Evolutionary conservation across 1,284 basidiomycete species (phyloP).

Genomic region (Amylostereum areolatum): DNA sequence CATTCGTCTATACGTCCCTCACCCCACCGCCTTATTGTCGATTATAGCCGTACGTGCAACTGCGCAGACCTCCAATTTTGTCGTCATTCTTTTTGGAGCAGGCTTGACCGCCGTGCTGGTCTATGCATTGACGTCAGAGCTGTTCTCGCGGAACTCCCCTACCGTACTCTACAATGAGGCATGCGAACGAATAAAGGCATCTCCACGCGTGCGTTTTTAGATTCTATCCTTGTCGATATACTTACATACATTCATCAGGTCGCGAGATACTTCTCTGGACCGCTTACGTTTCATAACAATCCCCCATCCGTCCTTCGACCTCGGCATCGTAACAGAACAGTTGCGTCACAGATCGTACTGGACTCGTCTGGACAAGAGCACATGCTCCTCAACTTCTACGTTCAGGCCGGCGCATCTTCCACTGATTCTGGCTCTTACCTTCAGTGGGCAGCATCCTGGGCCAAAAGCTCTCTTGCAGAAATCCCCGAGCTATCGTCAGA

Average conservation of each 20-base stretch:
- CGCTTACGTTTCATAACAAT: constrained; percentile 71
- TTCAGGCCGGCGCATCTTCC: constrained; percentile 46
- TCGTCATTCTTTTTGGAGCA: constrained; percentile 80
- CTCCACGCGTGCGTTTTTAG: constrained; percentile 47
- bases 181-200: constrained; percentile 77
- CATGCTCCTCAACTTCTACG: constrained; percentile 75
- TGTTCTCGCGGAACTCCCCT: constrained; percentile 91
- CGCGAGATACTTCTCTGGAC: constrained; percentile 55
- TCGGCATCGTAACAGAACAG: constrained; percentile 72
- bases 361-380: constrained; percentile 71
- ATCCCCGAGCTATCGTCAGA: constrained; percentile 49
- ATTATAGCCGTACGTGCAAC: constrained; percentile 70
- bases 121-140: constrained; percentile 84
- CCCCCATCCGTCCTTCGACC: constrained; percentile 65
- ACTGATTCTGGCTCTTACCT: constrained; percentile 30
- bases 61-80: constrained; percentile 74
- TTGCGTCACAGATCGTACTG: constrained; percentile 65
- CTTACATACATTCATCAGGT: constrained; percentile 35
- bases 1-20: no score
- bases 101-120: constrained; percentile 75
- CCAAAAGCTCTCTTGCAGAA: constrained; percentile 29
- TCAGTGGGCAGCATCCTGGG: constrained; percentile 35
- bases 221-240: neutral
- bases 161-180: constrained; percentile 85
- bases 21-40: no score